phyloP scores from a whole-genome alignment of 2,329 filamentous ascomycete species.

The Penicillium sp. region DNA sequence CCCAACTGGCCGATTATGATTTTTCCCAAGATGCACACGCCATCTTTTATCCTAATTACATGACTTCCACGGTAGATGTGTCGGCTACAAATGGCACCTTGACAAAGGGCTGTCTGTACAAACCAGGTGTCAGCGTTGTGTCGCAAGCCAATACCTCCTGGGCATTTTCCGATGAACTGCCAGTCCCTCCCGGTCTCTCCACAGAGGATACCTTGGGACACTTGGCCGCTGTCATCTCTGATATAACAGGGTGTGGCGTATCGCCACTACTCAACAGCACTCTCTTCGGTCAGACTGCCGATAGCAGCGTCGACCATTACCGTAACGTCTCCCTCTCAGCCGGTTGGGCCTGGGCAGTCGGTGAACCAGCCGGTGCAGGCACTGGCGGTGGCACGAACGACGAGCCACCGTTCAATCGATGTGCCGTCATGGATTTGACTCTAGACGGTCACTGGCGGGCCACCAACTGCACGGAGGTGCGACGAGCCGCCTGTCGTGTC shows the following conservation, averaged over 20 bases:
- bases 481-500: conserved; percentile 54
- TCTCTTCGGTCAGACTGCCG: conserved; percentile 48
- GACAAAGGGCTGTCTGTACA: conserved; percentile 51
- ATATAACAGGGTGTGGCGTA: conserved; percentile 53
- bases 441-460: conserved; percentile 54
- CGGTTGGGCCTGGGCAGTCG: conserved; percentile 56
- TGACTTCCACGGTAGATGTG: conserved; percentile 37
- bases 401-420: conserved; percentile 43
- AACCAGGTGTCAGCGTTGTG: conserved; percentile 38
- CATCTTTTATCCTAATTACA: conserved; percentile 48
- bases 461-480: conserved; percentile 48
- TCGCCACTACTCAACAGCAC: conserved; percentile 55
- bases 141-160: conserved; percentile 50
- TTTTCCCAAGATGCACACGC: conserved; percentile 45
- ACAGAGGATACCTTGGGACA: conserved; percentile 24
- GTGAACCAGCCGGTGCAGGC: conserved; percentile 50
- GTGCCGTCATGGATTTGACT: conserved; percentile 50
- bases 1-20: conserved; percentile 54
- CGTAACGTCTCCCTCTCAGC: conserved; percentile 47
- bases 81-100: conserved; percentile 39
- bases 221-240: conserved; percentile 33
- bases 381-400: conserved; percentile 22
- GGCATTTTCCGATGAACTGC: conserved; percentile 37
- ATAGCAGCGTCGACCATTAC: conserved; percentile 44
- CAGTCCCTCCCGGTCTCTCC: conserved; percentile 25